A percentile compares a stretch with the other conserved stretches of the same genome.
These are phyloP conservation scores for Phellinidium pouzarii DNA, from an alignment of 1,284 basidiomycete species.

Conservation along the genomic window DNA sequence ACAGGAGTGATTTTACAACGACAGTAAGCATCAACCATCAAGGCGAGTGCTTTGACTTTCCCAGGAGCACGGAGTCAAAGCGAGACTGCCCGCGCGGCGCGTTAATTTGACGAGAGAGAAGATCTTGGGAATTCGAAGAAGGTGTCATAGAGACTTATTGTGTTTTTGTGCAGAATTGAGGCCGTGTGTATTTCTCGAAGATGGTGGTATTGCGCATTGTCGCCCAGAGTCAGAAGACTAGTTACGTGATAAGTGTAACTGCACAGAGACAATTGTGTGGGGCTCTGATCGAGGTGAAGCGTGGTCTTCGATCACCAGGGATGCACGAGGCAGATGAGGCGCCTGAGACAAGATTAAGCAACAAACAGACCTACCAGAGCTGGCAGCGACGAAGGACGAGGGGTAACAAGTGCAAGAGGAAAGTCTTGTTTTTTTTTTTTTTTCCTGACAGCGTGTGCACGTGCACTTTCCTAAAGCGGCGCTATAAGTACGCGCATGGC, in stretches of 20 bases:
- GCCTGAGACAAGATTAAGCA: background rate
- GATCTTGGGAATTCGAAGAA: background rate
- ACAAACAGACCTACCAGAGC: background rate
- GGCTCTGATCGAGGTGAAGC: background rate
- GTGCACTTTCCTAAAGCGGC: background rate
- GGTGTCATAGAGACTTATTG: background rate
- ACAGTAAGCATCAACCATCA: background rate
- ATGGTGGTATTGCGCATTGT: background rate
- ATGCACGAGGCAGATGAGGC: background rate
- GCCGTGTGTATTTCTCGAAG: too few species aligned
- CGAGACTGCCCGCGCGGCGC: background rate
- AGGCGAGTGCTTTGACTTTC: background rate
- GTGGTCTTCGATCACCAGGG: too few species aligned
- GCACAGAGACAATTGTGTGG: background rate
- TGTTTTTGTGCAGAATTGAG: background rate
- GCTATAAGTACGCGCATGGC: background rate
- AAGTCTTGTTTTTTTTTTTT: background rate
- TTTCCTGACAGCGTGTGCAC: too few species aligned
- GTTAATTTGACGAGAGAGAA: background rate
- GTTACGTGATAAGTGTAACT: background rate
- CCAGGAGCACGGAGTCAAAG: background rate
- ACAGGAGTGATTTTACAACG: background rate
- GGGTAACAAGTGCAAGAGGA: background rate
- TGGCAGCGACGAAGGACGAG: background rate
- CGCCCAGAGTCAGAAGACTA: background rate